phyloP scores from a whole-genome alignment of 208 protist species.

The Porcisia deanei region DNA sequence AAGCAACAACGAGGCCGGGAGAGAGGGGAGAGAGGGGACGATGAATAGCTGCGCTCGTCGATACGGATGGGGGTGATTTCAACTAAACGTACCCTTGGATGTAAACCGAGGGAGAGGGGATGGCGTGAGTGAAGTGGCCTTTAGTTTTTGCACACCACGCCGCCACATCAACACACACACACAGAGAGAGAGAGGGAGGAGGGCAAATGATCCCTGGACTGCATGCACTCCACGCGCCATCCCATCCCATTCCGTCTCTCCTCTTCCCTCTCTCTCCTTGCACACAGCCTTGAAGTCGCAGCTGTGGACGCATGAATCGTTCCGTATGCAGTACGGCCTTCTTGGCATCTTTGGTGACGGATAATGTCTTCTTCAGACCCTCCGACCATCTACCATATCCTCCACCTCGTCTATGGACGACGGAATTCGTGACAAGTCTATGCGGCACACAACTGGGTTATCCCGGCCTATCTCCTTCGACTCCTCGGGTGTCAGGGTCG shows the following conservation, averaged over 20 bases:
- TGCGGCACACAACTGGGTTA: constrained; percentile 65
- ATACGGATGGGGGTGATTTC: too few species aligned
- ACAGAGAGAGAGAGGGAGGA: neutral
- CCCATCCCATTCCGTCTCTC: too few species aligned
- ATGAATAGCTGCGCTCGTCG: too few species aligned
- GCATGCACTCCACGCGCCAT: too few species aligned
- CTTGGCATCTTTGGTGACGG: neutral
- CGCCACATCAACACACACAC: neutral
- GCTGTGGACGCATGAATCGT: neutral
- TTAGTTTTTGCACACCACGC: neutral
- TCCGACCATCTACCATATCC: constrained; percentile 59
- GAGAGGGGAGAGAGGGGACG: neutral
- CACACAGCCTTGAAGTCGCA: neutral
- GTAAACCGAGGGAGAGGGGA: neutral
- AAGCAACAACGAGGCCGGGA: neutral
- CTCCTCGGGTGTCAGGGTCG: constrained; percentile 36
- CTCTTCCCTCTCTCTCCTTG: too few species aligned
- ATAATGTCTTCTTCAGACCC: neutral
- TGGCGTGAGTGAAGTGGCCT: neutral
- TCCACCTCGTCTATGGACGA: constrained; percentile 79
- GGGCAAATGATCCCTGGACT: neutral
- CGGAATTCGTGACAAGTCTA: constrained; percentile 59
- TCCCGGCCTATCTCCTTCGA: constrained; percentile 25
- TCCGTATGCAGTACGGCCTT: neutral
- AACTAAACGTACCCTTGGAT: too few species aligned